Conservation (phyloP, 768 basidiomycete genomes). For the Pseudohyphozyma bogoriensis region DNA sequence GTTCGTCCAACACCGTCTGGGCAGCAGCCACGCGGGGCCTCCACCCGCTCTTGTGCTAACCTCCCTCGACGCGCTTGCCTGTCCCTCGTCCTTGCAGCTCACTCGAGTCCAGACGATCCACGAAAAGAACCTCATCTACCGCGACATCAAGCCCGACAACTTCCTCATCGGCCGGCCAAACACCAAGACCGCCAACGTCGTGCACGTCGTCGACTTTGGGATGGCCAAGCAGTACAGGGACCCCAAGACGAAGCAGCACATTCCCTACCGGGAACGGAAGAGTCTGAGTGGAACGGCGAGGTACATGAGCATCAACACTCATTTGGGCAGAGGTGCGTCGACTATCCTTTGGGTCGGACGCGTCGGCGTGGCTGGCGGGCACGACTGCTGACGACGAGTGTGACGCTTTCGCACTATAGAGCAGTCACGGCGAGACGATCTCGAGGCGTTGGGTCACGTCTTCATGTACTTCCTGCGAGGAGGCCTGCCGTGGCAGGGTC, state of each 20-base stretch:
- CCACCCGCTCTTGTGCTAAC: background rate
- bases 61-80: background rate
- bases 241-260: conserved; percentile 98
- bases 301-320: conserved; percentile 99
- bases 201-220: conserved; percentile 76
- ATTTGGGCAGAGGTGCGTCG: conserved; percentile 77
- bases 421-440: conserved; percentile 82
- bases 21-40: background rate
- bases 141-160: conserved; percentile 99
- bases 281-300: conserved; percentile 92
- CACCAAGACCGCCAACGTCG: conserved; percentile 70
- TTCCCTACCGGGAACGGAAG: conserved; percentile 97
- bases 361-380: background rate
- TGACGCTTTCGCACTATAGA: conserved; percentile 32
- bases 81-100: conserved; percentile 47
- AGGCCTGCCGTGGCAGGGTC: conserved; percentile 95
- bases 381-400: background rate
- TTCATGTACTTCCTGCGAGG: conserved; percentile 99
- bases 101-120: conserved; percentile 95
- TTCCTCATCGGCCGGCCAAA: conserved; percentile 91
- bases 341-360: too few relatives aligned
- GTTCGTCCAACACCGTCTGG: conserved; percentile 49
- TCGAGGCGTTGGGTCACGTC: conserved; percentile 98
- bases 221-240: conserved; percentile 99
- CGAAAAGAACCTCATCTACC: conserved; percentile 98